These are phyloP conservation scores for Aspergillus brunneoviolaceus DNA, from an alignment of 2,329 filamentous ascomycete species.

Conservation along the genomic window DNA sequence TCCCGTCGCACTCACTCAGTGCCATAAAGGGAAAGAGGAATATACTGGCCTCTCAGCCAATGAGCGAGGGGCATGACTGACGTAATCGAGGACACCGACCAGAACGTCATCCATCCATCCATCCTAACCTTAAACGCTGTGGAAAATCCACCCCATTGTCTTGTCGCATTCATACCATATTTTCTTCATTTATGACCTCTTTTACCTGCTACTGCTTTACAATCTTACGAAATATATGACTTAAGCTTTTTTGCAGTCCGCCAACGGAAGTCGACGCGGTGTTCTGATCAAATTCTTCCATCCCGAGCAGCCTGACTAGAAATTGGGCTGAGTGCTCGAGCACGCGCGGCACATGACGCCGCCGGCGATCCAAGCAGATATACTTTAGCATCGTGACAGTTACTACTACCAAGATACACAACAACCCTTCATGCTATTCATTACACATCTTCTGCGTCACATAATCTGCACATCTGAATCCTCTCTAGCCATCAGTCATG, in stretches of 20 bases:
- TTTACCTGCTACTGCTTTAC: background rate
- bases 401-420: background rate
- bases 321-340: background rate
- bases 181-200: too few species aligned
- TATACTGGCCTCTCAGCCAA: background rate
- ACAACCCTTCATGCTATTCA: background rate
- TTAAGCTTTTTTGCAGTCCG: background rate
- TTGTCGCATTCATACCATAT: background rate
- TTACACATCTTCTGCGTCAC: background rate
- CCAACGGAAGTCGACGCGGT: background rate
- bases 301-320: background rate
- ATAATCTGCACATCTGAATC: background rate
- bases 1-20: too few species aligned
- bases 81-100: background rate
- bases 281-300: background rate
- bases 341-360: background rate
- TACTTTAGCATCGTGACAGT: background rate
- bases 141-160: background rate
- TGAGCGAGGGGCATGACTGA: background rate
- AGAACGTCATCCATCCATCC: background rate
- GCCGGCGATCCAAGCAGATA: background rate
- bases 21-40: background rate
- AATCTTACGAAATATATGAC: background rate
- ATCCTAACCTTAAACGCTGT: too few species aligned
- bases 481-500: constrained; percentile 19